Evolutionary conservation across 73 alveolate genomes (phyloP).

Genomic region (Uronychia binucleata): DNA sequence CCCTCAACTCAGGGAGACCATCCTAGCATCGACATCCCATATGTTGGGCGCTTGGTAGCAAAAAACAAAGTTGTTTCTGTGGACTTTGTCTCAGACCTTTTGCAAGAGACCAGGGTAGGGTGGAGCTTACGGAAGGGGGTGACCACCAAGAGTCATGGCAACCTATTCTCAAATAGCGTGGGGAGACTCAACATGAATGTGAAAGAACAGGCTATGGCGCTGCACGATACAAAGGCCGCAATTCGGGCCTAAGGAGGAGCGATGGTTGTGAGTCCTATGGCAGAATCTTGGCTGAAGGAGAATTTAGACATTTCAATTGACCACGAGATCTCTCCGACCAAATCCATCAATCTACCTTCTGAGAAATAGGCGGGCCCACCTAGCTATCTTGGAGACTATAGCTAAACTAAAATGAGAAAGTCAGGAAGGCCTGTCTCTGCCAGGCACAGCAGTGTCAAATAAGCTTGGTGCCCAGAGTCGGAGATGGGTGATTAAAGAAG

Average conservation of each 20-base stretch:
- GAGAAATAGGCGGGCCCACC: no score
- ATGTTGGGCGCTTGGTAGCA: slow-evolving; percentile 39
- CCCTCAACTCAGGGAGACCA: slow-evolving; percentile 14
- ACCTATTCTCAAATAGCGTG: slow-evolving; percentile 32
- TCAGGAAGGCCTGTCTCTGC: no score
- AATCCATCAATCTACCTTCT: background rate
- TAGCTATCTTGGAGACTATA: no score
- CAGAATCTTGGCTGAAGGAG: slow-evolving; percentile 37
- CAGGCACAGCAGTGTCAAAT: no score
- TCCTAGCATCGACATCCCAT: slow-evolving; percentile 36
- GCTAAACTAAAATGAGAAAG: no score
- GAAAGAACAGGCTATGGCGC: background rate
- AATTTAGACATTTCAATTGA: slow-evolving; percentile 39
- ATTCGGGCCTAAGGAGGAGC: slow-evolving; percentile 46
- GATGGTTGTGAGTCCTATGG: slow-evolving; percentile 26
- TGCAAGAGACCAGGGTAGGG: slow-evolving; percentile 24
- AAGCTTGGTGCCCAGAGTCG: no score
- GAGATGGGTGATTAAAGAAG: no score
- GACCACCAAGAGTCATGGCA: slow-evolving; percentile 37
- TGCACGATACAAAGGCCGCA: slow-evolving; percentile 5
- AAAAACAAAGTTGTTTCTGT: slow-evolving; percentile 43
- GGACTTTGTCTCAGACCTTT: slow-evolving; percentile 11
- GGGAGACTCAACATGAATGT: slow-evolving; percentile 24
- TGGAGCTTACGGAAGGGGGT: slow-evolving; percentile 7
- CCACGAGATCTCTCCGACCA: background rate